Percentiles rank a stretch among this genome's conserved stretches.
Conservation (phyloP, 306 rosid species). For the Trichosanthes truncata region DNA sequence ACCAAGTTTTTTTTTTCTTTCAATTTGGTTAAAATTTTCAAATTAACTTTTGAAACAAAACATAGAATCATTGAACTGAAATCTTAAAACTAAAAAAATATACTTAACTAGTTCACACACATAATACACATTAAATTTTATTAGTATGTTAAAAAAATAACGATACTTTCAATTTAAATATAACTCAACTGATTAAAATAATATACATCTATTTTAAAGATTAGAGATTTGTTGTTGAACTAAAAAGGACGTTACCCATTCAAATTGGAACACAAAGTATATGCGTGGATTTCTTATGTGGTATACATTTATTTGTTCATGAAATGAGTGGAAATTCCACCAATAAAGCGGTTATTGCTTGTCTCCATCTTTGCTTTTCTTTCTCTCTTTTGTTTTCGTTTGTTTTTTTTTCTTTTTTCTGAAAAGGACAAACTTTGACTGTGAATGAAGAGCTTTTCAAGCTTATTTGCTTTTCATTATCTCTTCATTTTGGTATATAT, state of each 20-base stretch:
- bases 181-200: too few relatives aligned
- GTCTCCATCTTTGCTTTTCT: constrained; percentile 2
- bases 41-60: not conserved
- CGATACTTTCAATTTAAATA: too few relatives aligned
- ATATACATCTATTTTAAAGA: too few relatives aligned
- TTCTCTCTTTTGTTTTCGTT: too few relatives aligned
- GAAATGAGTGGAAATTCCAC: constrained; percentile 4
- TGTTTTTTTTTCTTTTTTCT: not conserved
- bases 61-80: too few relatives aligned
- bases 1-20: too few relatives aligned
- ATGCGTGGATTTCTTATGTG: not conserved
- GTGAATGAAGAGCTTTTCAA: not conserved
- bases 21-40: too few relatives aligned
- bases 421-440: not conserved
- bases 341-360: not conserved
- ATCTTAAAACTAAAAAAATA: too few relatives aligned
- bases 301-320: not conserved
- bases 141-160: too few relatives aligned
- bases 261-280: not conserved
- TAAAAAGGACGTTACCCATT: not conserved
- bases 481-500: not conserved
- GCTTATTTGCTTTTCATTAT: not conserved
- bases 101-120: too few relatives aligned
- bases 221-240: not conserved
- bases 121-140: too few relatives aligned